phyloP scores from a whole-genome alignment of 192 early-diverging fungal species.

The Podila clonocystis region DNA sequence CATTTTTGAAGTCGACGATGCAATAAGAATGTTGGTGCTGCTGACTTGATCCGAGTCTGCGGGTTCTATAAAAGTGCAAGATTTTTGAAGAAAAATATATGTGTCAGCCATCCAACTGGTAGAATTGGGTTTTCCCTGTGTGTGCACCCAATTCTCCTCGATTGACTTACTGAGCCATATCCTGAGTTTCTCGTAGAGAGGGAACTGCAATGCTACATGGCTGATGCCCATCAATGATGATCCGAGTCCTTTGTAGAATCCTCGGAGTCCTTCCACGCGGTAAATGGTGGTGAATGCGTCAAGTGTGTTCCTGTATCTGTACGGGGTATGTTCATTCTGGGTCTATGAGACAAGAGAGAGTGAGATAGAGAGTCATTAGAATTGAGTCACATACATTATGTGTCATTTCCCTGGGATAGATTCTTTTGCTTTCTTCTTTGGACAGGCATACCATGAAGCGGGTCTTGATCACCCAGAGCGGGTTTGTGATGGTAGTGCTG shows the following conservation, averaged over 20 bases:
- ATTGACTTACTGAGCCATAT: constrained; percentile 58
- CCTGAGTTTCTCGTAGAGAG: constrained; percentile 94
- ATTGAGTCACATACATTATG: constrained; percentile 1
- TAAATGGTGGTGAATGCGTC: constrained; percentile 86
- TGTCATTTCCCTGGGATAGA: neutral
- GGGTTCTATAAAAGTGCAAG: constrained; percentile 13
- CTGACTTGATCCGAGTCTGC: constrained; percentile 50
- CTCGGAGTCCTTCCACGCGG: constrained; percentile 76
- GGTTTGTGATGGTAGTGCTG: constrained; percentile 84
- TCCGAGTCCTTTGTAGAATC: constrained; percentile 94
- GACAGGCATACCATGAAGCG: constrained; percentile 76
- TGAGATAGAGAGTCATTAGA: neutral
- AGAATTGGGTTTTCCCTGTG: neutral
- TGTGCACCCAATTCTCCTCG: neutral
- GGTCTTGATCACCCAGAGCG: constrained; percentile 93
- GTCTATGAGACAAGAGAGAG: constrained; percentile 59
- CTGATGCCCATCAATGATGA: constrained; percentile 91
- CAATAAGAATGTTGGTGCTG: constrained; percentile 73
- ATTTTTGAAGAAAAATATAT: neutral
- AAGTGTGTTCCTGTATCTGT: constrained; percentile 83
- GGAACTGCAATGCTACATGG: constrained; percentile 96
- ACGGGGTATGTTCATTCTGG: constrained; percentile 76
- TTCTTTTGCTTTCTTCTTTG: neutral
- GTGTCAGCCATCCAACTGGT: neutral
- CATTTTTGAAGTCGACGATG: constrained; percentile 90